A percentile compares a stretch with the other conserved stretches of the same genome.
These are phyloP conservation scores for Apiospora arundinis DNA, from an alignment of 2,329 filamentous ascomycete genomes.

Conservation along the genomic window DNA sequence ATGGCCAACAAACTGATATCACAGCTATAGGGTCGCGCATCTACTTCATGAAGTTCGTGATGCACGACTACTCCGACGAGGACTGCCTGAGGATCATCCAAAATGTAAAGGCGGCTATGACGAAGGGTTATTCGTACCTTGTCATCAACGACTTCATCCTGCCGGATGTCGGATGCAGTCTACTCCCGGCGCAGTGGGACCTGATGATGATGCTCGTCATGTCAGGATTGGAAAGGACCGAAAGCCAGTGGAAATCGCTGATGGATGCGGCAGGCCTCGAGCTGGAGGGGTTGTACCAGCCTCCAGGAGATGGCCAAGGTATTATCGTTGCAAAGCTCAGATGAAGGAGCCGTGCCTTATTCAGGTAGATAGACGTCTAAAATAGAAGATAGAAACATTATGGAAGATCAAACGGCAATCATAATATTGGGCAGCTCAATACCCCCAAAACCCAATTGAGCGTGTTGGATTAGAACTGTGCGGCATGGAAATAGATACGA, in stretches of 20 bases:
- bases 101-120: conserved; percentile 29
- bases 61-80: conserved; percentile 36
- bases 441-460: too few species aligned
- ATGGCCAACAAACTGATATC: too few species aligned
- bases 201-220: conserved; percentile 33
- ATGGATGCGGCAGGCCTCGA: conserved; percentile 28
- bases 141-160: conserved; percentile 40
- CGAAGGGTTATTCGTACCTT: conserved; percentile 38
- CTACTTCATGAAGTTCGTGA: conserved; percentile 35
- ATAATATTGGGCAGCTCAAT: too few species aligned
- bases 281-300: not conserved
- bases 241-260: conserved; percentile 29
- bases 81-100: conserved; percentile 29
- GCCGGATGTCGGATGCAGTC: conserved; percentile 26
- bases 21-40: conserved; percentile 29
- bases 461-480: too few species aligned
- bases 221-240: conserved; percentile 30
- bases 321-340: not conserved
- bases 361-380: too few species aligned
- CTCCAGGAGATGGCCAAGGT: conserved; percentile 9
- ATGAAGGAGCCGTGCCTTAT: too few species aligned
- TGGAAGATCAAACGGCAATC: too few species aligned
- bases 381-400: too few species aligned
- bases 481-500: too few species aligned
- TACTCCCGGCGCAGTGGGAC: conserved; percentile 29